Evolutionary conservation across 2,329 filamentous ascomycete genomes (phyloP), one percentile per base, ranked within the genome.

Genomic region (Colletotrichum plurivorum): DNA sequence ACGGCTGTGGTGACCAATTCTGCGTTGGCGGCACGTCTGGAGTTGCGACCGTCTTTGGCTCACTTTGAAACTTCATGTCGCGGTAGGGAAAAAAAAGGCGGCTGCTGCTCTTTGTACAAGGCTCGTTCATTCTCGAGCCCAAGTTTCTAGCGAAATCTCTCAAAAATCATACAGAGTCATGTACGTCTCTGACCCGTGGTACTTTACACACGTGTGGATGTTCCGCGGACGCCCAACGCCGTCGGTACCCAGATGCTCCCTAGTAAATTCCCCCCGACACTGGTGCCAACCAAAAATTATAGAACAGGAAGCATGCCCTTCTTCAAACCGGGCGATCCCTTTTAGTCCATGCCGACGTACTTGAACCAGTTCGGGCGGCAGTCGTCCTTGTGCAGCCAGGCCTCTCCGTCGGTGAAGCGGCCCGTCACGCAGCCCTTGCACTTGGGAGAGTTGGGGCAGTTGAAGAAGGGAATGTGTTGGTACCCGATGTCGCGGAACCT

Each of bases 401-500:
- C 84, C 76, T 94, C 95, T 71, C 96, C 96, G 73, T 97, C 94
- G 27, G 94, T 98, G 76, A 98, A 93, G 68, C 92, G 89, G 57
- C 95, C 96, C 0, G 93, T 89, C n/a, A 91, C 88, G 79, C 95
- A 98, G 73, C 93, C 94, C 73, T 88, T 92, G 79, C 95, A 98
- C 81, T 98, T 98, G 57, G 94, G 93, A 61, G 93, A 97, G 82
- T 97, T 98, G 71, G 96, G 96, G 78, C 96, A 99, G 84, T 99
- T 99, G 87, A 97, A 97, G 84, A 97, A 99, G 53, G 96, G 96
- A 62, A 98, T 95, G 75, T 99, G 96, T 76, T 98, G 94, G 83
- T 99, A 99, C 67, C 96, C 96, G 73, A 99, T 98, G 79, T 99
- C 96, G 62, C 95, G 95, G 91, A 99, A 99, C 95, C 95, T 97